phyloP scores from a whole-genome alignment of 257 asterid genomes.

The Galeopsis tetrahit region DNA sequence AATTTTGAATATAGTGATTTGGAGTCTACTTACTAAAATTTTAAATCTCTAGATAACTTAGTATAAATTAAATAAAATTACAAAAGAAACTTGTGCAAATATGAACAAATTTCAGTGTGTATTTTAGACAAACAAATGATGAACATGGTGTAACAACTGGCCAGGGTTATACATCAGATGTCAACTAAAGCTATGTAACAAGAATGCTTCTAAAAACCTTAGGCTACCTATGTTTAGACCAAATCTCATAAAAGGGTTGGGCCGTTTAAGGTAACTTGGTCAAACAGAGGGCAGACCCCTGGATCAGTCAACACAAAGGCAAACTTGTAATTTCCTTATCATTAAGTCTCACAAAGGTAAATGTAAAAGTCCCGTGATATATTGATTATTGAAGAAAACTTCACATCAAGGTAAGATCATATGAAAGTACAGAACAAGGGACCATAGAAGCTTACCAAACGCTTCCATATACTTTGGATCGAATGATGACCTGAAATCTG shows the following conservation, averaged over 20 bases:
- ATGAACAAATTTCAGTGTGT: neutral
- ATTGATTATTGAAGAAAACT: conserved; percentile 21
- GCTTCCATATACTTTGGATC: conserved; percentile 95
- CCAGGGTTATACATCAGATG: neutral
- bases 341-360: neutral
- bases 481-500: conserved; percentile 89
- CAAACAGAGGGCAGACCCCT: conserved; percentile 10
- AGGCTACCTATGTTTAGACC: neutral
- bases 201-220: neutral
- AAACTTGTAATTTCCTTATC: neutral
- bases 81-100: neutral
- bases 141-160: conserved; percentile 8
- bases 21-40: conserved; percentile 9
- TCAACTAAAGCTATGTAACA: neutral
- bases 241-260: conserved; percentile 9
- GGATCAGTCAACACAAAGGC: conserved; percentile 9
- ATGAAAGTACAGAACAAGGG: conserved; percentile 29
- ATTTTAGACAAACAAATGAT: neutral
- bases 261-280: neutral
- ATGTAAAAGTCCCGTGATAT: conserved; percentile 4
- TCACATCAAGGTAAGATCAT: conserved; percentile 9
- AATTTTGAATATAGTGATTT: neutral
- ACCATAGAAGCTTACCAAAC: conserved; percentile 64
- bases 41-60: neutral
- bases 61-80: conserved; percentile 5